These are phyloP conservation scores for Salix dunnii DNA, from an alignment of 345 rosid genomes.

Conservation along the genomic window DNA sequence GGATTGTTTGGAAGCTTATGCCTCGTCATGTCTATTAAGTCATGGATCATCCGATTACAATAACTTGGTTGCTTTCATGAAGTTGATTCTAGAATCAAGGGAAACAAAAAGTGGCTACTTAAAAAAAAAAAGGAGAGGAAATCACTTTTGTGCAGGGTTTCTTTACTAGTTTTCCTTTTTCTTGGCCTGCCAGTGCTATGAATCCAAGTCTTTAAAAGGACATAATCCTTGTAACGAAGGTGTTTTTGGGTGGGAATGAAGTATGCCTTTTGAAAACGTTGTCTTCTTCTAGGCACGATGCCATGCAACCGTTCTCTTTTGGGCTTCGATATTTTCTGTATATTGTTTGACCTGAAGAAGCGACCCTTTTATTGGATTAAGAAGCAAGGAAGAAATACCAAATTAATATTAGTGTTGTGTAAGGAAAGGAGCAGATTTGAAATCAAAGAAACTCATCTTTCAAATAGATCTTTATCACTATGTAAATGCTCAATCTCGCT, in stretches of 20 bases:
- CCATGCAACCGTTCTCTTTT: no score
- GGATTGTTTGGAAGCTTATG: no score
- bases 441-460: conserved; percentile 20
- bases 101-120: no score
- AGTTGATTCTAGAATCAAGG: no score
- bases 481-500: conserved; percentile 44
- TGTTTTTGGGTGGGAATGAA: not conserved
- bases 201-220: conserved; percentile 17
- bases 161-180: not conserved
- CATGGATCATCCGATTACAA: no score
- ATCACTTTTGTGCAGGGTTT: not conserved
- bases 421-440: conserved; percentile 42
- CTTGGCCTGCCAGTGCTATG: conserved; percentile 1
- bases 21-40: no score
- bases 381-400: no score
- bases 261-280: not conserved
- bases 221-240: not conserved
- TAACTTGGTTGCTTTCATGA: no score
- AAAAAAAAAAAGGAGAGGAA: no score
- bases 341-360: not conserved
- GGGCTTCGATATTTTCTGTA: not conserved
- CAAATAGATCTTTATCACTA: conserved; percentile 32
- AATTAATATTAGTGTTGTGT: conserved; percentile 6
- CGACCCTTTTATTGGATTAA: not conserved
- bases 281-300: not conserved